Evolutionary conservation across 2,329 filamentous ascomycete species (phyloP), one percentile per base, ranked within the genome.

Genomic region (Septoria linicola): DNA sequence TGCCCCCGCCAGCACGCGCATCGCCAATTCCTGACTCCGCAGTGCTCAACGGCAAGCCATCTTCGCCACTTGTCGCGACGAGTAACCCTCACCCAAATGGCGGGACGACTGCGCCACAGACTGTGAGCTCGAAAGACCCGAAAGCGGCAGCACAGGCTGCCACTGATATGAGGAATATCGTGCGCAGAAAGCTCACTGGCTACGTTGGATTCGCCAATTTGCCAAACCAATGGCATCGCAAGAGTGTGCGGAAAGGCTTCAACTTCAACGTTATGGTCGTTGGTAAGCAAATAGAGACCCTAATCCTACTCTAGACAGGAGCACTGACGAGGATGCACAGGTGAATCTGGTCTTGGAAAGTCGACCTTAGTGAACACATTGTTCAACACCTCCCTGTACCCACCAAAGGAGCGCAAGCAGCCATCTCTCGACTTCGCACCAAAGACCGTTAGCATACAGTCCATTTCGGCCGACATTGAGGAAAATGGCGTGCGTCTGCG

Each of bases 181-280:
- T 99, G 66, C 89, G 93, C 75, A 84, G 93, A 75, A 99, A 99
- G 81, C 80, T 99, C 70, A 97, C 93, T 43, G 93, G 93, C 69
- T 99, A 97, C 68, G 93, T 99, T 68, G 93, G 93, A 62, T 99
- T 99, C 70, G 93, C 93, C 73, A 99, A 99, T 73, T 77, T 99
- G 70, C 93, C 93, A 60, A 99, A 99, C 78, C 93, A 99, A 77
- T 99, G 93, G 93, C 93, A 99, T 80, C 92, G 93, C 75, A 99
- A 99, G 87, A 96, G 91, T 83, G 93, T 99, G 68, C 89, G 93
- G 71, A 99, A 99, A 77, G 93, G 93, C 57, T 99, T 99, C 83
- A 99, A 97, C 83, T 99, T 99, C 82, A 99, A 99, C 72, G 93
- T 99, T 64, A 99, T 99, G 93, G 93, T 99, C 75, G 93, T 99